A percentile compares a stretch with the other conserved stretches of the same genome.
These are phyloP conservation scores for Paracoccidioides brasiliensis DNA, from an alignment of 2,329 filamentous ascomycete genomes.

Conservation along the genomic window DNA sequence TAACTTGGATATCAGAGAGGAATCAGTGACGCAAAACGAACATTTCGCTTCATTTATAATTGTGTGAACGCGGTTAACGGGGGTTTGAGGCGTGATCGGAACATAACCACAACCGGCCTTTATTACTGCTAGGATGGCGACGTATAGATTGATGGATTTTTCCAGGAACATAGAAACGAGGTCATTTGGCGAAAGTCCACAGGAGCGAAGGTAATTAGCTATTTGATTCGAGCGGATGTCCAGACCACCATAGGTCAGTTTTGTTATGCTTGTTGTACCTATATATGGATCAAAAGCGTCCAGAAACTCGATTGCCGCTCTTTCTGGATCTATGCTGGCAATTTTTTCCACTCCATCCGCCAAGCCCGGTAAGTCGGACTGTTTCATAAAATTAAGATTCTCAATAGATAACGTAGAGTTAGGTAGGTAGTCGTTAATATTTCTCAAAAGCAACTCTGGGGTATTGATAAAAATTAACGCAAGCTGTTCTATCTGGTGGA, in stretches of 20 bases:
- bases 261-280: conserved; percentile 21
- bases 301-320: conserved; percentile 53
- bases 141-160: conserved; percentile 60
- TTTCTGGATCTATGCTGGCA: conserved; percentile 37
- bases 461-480: conserved; percentile 31
- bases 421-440: conserved; percentile 19
- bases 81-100: conserved; percentile 63
- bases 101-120: conserved; percentile 69
- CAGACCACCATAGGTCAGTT: conserved; percentile 51
- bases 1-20: conserved; percentile 4
- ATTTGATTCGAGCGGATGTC: conserved; percentile 52
- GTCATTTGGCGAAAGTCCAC: conserved; percentile 39
- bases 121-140: conserved; percentile 57
- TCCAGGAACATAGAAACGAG: conserved; percentile 65
- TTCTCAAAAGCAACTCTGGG: conserved; percentile 21
- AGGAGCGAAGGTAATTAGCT: conserved; percentile 41
- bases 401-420: conserved; percentile 35
- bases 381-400: conserved; percentile 29
- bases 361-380: conserved; percentile 33
- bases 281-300: conserved; percentile 30
- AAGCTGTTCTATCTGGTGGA: conserved; percentile 48
- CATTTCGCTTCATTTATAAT: conserved; percentile 52
- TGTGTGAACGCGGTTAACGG: conserved; percentile 43
- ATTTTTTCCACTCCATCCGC: conserved; percentile 43
- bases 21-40: conserved; percentile 31